Percentiles rank a stretch among this genome's conserved stretches.
phyloP scores from a whole-genome alignment of 2,329 filamentous ascomycete genomes.

The Akanthomyces dipterigenus region DNA sequence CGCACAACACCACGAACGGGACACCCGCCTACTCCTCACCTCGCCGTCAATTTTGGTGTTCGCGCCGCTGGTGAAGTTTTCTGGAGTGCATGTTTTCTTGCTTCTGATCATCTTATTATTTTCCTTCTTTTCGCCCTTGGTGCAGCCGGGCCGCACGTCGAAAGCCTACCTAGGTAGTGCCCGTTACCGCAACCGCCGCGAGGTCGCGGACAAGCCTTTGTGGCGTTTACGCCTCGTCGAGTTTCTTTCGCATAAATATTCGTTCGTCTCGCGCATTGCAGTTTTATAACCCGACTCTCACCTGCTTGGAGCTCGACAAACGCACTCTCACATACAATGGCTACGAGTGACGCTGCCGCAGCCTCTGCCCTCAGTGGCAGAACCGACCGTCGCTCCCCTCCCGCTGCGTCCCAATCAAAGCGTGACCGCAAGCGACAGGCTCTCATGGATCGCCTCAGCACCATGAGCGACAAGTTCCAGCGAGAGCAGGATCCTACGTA shows the following conservation, averaged over 20 bases:
- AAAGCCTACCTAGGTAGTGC: neutral
- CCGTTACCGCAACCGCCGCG: neutral
- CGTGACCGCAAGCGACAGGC: conserved; percentile 83
- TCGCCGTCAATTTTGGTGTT: neutral
- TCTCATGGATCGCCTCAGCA: conserved; percentile 70
- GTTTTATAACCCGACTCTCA: neutral
- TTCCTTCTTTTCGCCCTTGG: neutral
- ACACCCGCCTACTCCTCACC: conserved; percentile 1
- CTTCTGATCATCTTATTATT: neutral
- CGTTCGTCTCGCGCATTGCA: neutral
- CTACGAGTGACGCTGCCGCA: conserved; percentile 31
- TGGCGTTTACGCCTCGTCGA: neutral
- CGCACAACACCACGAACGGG: conserved; percentile 9
- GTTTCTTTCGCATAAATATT: neutral
- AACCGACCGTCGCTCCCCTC: conserved; percentile 30
- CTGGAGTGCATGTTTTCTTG: neutral
- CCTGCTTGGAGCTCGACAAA: neutral
- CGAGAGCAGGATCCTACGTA: conserved; percentile 79
- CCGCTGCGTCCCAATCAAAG: conserved; percentile 57
- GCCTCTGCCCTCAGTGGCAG: conserved; percentile 26
- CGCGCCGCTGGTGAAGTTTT: neutral
- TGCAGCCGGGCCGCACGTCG: neutral
- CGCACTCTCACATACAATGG: conserved; percentile 24
- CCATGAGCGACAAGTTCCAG: conserved; percentile 70
- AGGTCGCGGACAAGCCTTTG: neutral